Percentiles rank a stretch among this genome's conserved stretches.
Conservation (phyloP, 768 basidiomycete genomes). For the Leccinum olivaceopallidum region DNA sequence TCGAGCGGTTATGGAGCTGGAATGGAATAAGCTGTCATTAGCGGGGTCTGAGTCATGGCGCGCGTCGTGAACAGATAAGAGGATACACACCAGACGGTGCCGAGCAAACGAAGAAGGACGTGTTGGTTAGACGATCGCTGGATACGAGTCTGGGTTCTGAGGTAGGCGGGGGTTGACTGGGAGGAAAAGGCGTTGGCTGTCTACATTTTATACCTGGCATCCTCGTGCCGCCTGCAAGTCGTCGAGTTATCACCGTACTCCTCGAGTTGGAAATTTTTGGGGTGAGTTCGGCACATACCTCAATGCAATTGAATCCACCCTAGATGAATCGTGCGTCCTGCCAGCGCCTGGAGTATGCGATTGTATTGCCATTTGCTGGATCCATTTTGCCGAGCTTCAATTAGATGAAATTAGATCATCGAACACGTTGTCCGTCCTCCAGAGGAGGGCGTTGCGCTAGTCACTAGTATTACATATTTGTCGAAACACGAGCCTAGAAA, state of each 20-base stretch:
- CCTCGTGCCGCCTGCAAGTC: conserved; percentile 2
- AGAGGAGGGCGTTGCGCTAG: neutral
- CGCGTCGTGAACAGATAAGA: neutral
- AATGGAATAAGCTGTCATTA: neutral
- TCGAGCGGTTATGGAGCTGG: neutral
- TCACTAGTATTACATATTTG: neutral
- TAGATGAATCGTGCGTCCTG: conserved; percentile 5
- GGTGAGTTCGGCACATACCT: neutral
- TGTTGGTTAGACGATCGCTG: neutral
- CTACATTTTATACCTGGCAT: conserved; percentile 18
- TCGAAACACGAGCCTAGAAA: neutral
- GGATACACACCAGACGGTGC: conserved; percentile 8
- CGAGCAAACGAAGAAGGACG: neutral
- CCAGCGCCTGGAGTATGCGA: neutral
- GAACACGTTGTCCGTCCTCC: conserved; percentile 14
- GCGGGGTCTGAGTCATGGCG: conserved; percentile 2
- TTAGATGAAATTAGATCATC: conserved; percentile 2
- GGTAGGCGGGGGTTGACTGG: neutral
- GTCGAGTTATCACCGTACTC: neutral
- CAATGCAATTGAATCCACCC: neutral
- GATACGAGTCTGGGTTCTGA: neutral
- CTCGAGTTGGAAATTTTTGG: conserved; percentile 1
- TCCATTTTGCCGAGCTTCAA: neutral
- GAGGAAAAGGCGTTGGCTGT: neutral
- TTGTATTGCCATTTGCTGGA: conserved; percentile 1